Percentiles rank a stretch among this genome's conserved stretches.
These are phyloP conservation scores for Penicillium sp. DNA, from an alignment of 2,329 filamentous ascomycete genomes.

Conservation along the genomic window DNA sequence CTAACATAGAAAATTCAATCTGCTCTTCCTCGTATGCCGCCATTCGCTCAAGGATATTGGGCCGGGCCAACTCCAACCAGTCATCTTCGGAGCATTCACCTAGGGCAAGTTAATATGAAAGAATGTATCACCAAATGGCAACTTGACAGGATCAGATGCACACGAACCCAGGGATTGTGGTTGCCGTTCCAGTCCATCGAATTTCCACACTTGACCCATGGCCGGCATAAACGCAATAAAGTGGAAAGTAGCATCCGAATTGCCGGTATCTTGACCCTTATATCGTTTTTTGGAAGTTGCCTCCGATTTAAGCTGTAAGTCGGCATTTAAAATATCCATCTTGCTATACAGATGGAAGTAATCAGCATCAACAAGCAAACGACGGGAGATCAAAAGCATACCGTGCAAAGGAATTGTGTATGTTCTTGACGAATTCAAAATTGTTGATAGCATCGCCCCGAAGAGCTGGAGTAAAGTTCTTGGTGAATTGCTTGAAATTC, in stretches of 20 bases:
- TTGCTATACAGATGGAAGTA: constrained; percentile 49
- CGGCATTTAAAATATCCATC: constrained; percentile 72
- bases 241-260: constrained; percentile 70
- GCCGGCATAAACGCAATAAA: constrained; percentile 87
- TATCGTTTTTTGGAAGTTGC: constrained; percentile 39
- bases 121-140: neutral
- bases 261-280: constrained; percentile 46
- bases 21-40: constrained; percentile 62
- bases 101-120: constrained; percentile 18
- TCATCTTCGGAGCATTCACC: constrained; percentile 49
- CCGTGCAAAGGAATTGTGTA: constrained; percentile 87
- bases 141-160: neutral
- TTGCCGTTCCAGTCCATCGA: constrained; percentile 77
- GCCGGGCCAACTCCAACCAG: constrained; percentile 67
- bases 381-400: constrained; percentile 31
- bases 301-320: constrained; percentile 60
- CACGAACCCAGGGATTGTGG: constrained; percentile 63
- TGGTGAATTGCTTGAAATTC: constrained; percentile 72
- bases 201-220: constrained; percentile 75
- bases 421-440: constrained; percentile 72
- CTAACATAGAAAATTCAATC: constrained; percentile 75
- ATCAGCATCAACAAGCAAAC: neutral
- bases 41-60: constrained; percentile 69
- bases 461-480: constrained; percentile 65
- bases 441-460: constrained; percentile 74